Conservation (phyloP, 495 filamentous ascomycete genomes). For the Penicillium steckii region DNA sequence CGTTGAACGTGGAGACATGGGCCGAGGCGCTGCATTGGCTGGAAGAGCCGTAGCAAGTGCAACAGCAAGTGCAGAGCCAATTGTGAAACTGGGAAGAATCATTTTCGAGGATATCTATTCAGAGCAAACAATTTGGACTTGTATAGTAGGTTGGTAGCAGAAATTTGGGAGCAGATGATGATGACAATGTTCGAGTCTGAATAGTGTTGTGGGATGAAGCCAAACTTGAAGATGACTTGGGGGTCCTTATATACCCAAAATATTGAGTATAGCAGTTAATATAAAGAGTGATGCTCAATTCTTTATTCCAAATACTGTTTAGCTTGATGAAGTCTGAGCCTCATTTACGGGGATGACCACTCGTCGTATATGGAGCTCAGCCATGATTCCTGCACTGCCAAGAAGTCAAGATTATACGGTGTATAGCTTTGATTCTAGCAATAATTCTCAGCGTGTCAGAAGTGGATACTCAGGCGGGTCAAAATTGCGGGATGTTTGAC, state of each 20-base stretch:
- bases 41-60: constrained; percentile 13
- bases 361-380: background rate
- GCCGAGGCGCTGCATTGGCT: constrained; percentile 17
- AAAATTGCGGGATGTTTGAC: background rate
- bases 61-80: constrained; percentile 8
- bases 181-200: no score
- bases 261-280: background rate
- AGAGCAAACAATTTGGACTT: no score
- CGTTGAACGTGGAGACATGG: constrained; percentile 10
- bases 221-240: no score
- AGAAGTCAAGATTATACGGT: background rate
- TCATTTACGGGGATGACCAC: background rate
- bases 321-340: constrained; percentile 1
- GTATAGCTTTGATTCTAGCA: background rate
- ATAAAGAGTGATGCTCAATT: background rate
- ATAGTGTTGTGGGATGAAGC: no score
- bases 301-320: constrained; percentile 11
- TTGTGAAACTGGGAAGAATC: constrained; percentile 14
- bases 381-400: background rate
- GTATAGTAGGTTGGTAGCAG: no score
- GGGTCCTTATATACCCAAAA: background rate
- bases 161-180: background rate
- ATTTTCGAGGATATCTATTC: no score
- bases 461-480: background rate
- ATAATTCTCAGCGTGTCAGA: background rate